Conservation (phyloP, 208 protist genomes). For the Herpetomonas samuelpessoai region DNA sequence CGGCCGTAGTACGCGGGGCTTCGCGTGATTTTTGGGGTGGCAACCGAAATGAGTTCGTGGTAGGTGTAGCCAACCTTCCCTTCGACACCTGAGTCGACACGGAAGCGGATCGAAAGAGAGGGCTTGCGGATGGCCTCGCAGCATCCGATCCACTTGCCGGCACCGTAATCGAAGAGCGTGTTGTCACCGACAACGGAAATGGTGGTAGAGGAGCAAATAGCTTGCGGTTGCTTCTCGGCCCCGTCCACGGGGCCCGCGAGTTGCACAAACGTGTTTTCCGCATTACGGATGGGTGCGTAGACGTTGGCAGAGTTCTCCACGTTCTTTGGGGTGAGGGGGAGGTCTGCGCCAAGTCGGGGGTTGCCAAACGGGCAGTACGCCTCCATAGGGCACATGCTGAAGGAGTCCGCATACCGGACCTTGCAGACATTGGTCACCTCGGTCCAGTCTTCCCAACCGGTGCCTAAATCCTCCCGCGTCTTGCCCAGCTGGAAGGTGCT, state of each 20-base stretch:
- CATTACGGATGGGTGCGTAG: neutral
- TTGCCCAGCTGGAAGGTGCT: slow-evolving; percentile 1
- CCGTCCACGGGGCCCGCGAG: neutral
- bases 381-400: slow-evolving; percentile 2
- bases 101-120: neutral
- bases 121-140: neutral
- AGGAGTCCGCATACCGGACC: neutral
- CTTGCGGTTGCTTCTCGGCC: neutral
- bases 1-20: neutral
- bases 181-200: neutral
- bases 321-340: neutral
- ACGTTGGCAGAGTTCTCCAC: neutral
- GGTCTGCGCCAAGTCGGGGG: neutral
- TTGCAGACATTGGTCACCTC: neutral
- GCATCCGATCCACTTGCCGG: neutral
- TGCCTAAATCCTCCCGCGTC: neutral
- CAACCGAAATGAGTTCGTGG: neutral
- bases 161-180: neutral
- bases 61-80: neutral
- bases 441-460: neutral
- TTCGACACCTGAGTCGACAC: neutral
- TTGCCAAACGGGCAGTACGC: slow-evolving; percentile 6
- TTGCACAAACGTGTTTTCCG: neutral
- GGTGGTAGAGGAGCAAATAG: neutral
- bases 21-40: neutral